A percentile compares a stretch with the other conserved stretches of the same genome.
These are phyloP conservation scores for Tillandsia fasciculata DNA, from an alignment of 176 grass and related monocot genomes.

Conservation along the genomic window DNA sequence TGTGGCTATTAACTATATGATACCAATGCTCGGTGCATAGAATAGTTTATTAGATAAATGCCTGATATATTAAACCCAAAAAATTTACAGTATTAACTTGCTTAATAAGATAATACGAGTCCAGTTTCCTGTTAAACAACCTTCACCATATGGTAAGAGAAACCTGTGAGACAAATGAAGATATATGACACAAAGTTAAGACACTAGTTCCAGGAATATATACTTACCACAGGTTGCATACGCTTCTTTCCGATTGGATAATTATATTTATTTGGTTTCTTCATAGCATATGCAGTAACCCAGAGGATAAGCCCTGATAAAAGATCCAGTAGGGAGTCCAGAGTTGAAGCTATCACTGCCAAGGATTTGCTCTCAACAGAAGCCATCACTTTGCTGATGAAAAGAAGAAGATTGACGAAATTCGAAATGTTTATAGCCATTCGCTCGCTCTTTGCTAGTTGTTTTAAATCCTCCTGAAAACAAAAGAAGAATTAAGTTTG, in stretches of 20 bases:
- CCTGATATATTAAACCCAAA: too few relatives aligned
- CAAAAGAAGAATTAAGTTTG: background rate
- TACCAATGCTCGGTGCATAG: too few relatives aligned
- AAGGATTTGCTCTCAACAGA: slow-evolving; percentile 51
- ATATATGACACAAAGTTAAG: too few relatives aligned
- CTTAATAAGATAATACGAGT: too few relatives aligned
- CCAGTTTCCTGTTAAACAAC: too few relatives aligned
- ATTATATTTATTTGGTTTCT: slow-evolving; percentile 70
- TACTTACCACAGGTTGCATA: slow-evolving; percentile 91
- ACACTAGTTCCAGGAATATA: background rate
- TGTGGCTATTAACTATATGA: too few relatives aligned
- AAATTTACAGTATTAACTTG: too few relatives aligned
- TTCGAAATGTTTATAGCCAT: slow-evolving; percentile 76
- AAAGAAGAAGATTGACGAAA: slow-evolving; percentile 65
- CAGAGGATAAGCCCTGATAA: slow-evolving; percentile 89
- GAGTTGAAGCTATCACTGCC: slow-evolving; percentile 84
- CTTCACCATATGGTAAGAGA: too few relatives aligned
- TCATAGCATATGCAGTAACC: slow-evolving; percentile 78
- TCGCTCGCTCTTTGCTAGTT: slow-evolving; percentile 50
- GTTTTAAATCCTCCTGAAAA: slow-evolving; percentile 57
- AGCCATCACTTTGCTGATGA: slow-evolving; percentile 60
- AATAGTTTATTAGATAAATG: too few relatives aligned
- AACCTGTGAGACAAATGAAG: too few relatives aligned
- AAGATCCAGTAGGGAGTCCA: slow-evolving; percentile 86
- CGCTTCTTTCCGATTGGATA: slow-evolving; percentile 93